Evolutionary conservation across 176 grass and related monocot genomes (phyloP).

Genomic region (Carex littledalei): DNA sequence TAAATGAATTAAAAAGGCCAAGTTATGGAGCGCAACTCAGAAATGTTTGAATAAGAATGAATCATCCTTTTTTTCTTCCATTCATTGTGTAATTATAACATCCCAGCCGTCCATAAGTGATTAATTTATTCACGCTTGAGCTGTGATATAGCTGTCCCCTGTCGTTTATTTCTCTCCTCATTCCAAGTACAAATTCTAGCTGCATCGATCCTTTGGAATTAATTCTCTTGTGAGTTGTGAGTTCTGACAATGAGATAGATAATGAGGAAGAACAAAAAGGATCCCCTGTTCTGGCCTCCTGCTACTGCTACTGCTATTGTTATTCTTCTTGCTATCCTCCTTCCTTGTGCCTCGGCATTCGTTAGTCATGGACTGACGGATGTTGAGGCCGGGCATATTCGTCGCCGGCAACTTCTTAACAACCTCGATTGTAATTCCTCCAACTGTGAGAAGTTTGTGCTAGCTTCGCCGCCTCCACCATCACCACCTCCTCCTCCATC

Average conservation of each 20-base stretch:
- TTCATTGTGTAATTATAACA: background rate
- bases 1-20: slow-evolving; percentile 3
- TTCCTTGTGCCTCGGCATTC: slow-evolving; percentile 25
- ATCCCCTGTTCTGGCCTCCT: background rate
- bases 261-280: slow-evolving; percentile 5
- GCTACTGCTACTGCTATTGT: background rate
- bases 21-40: slow-evolving; percentile 35
- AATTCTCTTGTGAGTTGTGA: background rate
- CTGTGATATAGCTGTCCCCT: slow-evolving; percentile 35
- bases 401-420: slow-evolving; percentile 45
- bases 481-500: too few species aligned
- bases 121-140: slow-evolving; percentile 26
- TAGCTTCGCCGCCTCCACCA: too few species aligned
- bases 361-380: slow-evolving; percentile 28
- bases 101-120: slow-evolving; percentile 12
- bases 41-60: slow-evolving; percentile 15
- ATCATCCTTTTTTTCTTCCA: too few species aligned
- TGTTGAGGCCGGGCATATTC: slow-evolving; percentile 35
- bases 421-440: background rate
- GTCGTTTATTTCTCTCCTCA: background rate
- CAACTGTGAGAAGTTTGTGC: too few species aligned
- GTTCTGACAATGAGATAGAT: slow-evolving; percentile 18
- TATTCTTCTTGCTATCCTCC: slow-evolving; percentile 16
- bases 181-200: too few species aligned
- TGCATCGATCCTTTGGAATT: background rate